Base-by-base conservation (phyloP, 2,329 filamentous ascomycete genomes). In the Monosporascus sp. region DNA sequence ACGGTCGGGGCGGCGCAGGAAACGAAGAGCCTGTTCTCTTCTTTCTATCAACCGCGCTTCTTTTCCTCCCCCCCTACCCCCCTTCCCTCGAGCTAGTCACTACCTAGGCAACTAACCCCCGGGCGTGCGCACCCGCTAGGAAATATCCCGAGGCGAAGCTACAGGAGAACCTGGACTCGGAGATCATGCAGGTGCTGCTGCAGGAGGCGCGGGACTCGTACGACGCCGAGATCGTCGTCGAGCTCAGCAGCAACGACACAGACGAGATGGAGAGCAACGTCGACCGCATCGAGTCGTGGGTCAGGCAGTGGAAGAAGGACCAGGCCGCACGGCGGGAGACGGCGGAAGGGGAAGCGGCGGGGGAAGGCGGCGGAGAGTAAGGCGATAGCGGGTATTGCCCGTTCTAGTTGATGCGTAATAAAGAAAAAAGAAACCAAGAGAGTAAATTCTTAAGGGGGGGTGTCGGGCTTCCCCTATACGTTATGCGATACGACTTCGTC, bases 101-200 rank as follows among this genome's bases (percentile, higher is more conserved):
- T 11, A 11, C 9, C 27, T 1, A 11, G 8, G 27, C 27, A 5
- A 31, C 27, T 31, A 31, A 31, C 27, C 27, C 27, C 27, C 5
- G 1, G 27, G 27, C 7, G 27, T 31, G 27, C 27, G 9, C 9
- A 1, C 27, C 27, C 9, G 27, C 27, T 31, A 89, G 88, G 60
- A 88, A 90, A 57, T 97, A 97, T 70, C 79, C 83, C 56, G 89
- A 94, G 66, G 79, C 81, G 57, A 99, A 99, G 71, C 76, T 99
- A 44, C 89, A 97, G 70, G 94, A 97, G 71, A 99, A 99, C 67
- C 76, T 99, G 55, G 94, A 99, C 70, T 88, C 90, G 31, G 94
- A 99, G 75, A 97, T 99, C 67, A 97, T 99, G 86, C 88, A 96
- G 66, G 90, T 97, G 25, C 75, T 99, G 52, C 76, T 96, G 20